Evolutionary conservation across 225 moss, liverwort and hornwort species (phyloP).

Genomic region (Pleurozium schreberi): DNA sequence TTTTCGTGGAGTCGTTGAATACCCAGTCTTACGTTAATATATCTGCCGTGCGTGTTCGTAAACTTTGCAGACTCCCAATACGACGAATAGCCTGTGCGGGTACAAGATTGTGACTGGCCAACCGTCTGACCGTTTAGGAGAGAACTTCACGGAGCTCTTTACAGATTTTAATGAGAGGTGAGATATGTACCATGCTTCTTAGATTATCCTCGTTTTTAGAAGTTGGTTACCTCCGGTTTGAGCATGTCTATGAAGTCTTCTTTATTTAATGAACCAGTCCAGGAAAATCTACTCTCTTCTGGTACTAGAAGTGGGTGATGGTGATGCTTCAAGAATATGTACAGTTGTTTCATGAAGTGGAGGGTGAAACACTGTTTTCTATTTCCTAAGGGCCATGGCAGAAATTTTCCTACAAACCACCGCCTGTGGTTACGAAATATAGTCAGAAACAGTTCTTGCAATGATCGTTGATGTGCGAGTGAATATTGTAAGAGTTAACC

Average conservation of each 20-base stretch:
- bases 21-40: background rate
- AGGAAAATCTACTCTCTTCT: background rate
- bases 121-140: slow-evolving; percentile 94
- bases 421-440: background rate
- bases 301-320: background rate
- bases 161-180: slow-evolving; percentile 93
- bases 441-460: background rate
- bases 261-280: background rate
- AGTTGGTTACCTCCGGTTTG: background rate
- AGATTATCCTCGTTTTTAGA: background rate
- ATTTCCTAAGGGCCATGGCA: background rate
- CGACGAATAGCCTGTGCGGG: slow-evolving; percentile 87
- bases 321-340: background rate
- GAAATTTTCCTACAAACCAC: background rate
- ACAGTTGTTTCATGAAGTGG: background rate
- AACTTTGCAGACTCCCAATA: slow-evolving; percentile 77
- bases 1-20: background rate
- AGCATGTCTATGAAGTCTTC: background rate
- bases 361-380: background rate
- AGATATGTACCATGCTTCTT: background rate
- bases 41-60: background rate
- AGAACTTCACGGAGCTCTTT: slow-evolving; percentile 88
- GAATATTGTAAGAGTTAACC: background rate
- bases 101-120: slow-evolving; percentile 99
- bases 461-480: background rate